These are phyloP conservation scores for Phytophthora multivora DNA, from an alignment of 352 stramenopile genomes.

Conservation along the genomic window DNA sequence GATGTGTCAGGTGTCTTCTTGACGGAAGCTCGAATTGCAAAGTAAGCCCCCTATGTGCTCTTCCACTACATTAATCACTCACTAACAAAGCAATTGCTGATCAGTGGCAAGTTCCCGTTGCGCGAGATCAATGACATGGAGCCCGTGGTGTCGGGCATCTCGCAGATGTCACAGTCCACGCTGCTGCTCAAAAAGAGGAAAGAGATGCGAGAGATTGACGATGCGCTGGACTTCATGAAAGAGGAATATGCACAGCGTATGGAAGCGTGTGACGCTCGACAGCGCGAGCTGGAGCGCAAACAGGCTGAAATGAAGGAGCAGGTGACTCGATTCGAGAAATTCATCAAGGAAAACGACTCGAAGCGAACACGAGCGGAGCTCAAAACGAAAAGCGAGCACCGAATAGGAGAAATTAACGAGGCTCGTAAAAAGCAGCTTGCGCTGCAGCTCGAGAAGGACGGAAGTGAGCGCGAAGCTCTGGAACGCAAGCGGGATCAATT, in stretches of 20 bases:
- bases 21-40: conserved; percentile 70
- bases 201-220: conserved; percentile 93
- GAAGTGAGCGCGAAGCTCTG: conserved; percentile 65
- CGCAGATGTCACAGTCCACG: conserved; percentile 90
- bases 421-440: conserved; percentile 76
- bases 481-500: conserved; percentile 82
- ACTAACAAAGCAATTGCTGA: conserved; percentile 1
- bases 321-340: conserved; percentile 91
- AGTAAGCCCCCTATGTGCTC: conserved; percentile 31
- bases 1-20: conserved; percentile 72
- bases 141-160: conserved; percentile 81
- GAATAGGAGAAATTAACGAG: conserved; percentile 77
- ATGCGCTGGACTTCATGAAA: conserved; percentile 93
- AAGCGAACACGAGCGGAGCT: conserved; percentile 89
- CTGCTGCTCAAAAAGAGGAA: conserved; percentile 93
- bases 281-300: conserved; percentile 85
- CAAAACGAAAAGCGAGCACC: conserved; percentile 88
- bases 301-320: conserved; percentile 92
- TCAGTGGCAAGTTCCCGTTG: conserved; percentile 49
- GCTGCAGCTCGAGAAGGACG: conserved; percentile 74
- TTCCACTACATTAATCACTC: neutral
- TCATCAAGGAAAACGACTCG: conserved; percentile 94
- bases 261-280: conserved; percentile 82
- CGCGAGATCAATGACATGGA: conserved; percentile 76
- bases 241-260: conserved; percentile 90